Base-by-base conservation (phyloP, 768 basidiomycete genomes). In the Xerocomus spinulosus region DNA sequence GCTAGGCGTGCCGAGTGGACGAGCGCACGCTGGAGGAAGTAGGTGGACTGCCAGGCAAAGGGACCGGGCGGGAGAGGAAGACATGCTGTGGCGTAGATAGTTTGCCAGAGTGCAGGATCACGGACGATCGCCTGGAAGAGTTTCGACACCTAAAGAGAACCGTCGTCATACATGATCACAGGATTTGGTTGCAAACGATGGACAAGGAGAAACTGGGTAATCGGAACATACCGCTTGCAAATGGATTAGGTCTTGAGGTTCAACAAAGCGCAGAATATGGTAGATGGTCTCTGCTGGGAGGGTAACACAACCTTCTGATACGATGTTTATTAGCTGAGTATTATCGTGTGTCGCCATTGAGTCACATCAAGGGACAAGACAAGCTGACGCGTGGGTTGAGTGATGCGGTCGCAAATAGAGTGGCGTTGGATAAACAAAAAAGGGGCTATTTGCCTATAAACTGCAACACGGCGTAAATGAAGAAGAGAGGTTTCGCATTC, bases 61-160 rank as follows among this genome's bases (percentile, higher is more conserved):
- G 53, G 53, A n/a, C 59, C 59, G 0, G 56, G 48, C 15, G 56
- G 59, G 30, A 57, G 60, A 4, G 44, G 50, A 14, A 55, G 53
- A 37, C 26, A 46, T 6, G 35, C 9, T 7, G 18, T 42, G 29
- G 56, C 1, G 20, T 61, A 58, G 36, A 38, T 2, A 33, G 37
- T 32, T 25, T 48, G 50, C 59, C 59, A 59, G 17, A 62, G 4
- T 13, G 32, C 32, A 4, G 46, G 32, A 9, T 61, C 59, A 1
- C 30, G 4, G 30, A 52, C 21, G 44, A 58, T 48, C 28, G 30
- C 37, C 13, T 35, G 24, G 29, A 60, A 55, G 8, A 26, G 17
- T 44, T 39, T 58, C 33, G 44, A 60, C 2, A 55, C 59, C 58
- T 61, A 18, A 29, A 39, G 4, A 14, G 24, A 3, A 18, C 23